Base-by-base conservation (phyloP, 805 yeast genomes). In the Barnettozyma salicaria region DNA sequence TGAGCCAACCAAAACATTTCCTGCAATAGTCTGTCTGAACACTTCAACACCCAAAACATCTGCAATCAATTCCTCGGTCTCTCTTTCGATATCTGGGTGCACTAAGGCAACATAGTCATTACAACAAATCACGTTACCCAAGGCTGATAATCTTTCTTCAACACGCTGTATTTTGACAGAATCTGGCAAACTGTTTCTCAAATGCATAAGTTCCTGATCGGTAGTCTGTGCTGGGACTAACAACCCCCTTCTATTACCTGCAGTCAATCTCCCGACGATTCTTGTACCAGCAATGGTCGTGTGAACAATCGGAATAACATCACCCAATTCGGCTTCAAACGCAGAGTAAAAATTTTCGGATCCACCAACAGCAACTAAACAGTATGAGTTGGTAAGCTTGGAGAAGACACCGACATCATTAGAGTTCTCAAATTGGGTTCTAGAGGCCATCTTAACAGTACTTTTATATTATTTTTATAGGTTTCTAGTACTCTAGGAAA, bases 41-140 rank as follows among this genome's bases (percentile, higher is more conserved):
- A 92, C 99, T 67, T 92, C 99, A 37, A 92, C 99, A 43, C 98
- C 99, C 41, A 92, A 73, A 12, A 89, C 96, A 63, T 92, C 99
- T 31, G 97, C 95, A 59, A 92, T 92, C 52, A 92, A 70, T 68
- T 92, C 99, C 68, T 92, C 99, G 36, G 98, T 92, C 66, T 92
- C 99, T 61, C 98, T 81, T 70, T 92, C 99, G 49, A 92, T 87
- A 68, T 92, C 99, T 35, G 99, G 99, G 64, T 92, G 99, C 37
- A 92, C 98, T 48, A 92, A 74, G 4, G 99, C 99, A 53, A 94
- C 99, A 60, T 92, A 92, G 64, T 92, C 99, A 64, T 92, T 92
- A 68, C 97, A 90, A 66, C 97, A 90, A 56, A 92, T 88, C 45
- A 92, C 98, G 54, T 92, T 92, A 54, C 99, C 99, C 49, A 92